These are phyloP conservation scores for Plenodomus lindquistii DNA, from an alignment of 2,329 filamentous ascomycete genomes.

Conservation along the genomic window DNA sequence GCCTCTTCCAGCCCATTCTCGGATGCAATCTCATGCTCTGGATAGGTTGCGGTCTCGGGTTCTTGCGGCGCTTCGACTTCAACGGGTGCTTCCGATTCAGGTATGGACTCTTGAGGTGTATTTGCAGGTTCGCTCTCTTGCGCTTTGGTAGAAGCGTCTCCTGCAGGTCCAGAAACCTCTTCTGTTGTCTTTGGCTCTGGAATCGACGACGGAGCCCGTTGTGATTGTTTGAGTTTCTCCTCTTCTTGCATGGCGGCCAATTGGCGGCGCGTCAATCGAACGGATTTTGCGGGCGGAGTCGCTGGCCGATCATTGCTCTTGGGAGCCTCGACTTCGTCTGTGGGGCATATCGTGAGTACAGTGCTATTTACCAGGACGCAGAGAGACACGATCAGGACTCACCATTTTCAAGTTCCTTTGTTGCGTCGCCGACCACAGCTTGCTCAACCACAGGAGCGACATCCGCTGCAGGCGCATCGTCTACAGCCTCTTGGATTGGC, in stretches of 20 bases:
- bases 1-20: constrained; percentile 1
- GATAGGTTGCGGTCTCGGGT: not conserved
- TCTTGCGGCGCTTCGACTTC: not conserved
- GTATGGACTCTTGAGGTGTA: not conserved
- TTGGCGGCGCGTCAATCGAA: constrained; percentile 42
- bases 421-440: constrained; percentile 24
- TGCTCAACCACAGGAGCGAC: constrained; percentile 23
- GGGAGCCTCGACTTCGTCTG: constrained; percentile 25
- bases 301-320: constrained; percentile 26
- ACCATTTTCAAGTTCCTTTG: constrained; percentile 20
- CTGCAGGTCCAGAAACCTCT: not conserved
- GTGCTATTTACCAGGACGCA: not conserved
- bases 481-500: constrained; percentile 18
- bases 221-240: constrained; percentile 31
- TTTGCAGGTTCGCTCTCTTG: not conserved
- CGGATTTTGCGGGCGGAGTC: constrained; percentile 30
- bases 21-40: not conserved
- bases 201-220: constrained; percentile 14
- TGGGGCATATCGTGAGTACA: constrained; percentile 3
- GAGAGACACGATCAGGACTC: constrained; percentile 4
- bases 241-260: constrained; percentile 33
- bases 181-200: constrained; percentile 1
- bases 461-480: constrained; percentile 26
- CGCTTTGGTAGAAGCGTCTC: not conserved
- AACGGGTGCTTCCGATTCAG: not conserved